Evolutionary conservation across 441 rosid genomes (phyloP).

Genomic region (Melastoma candidum): DNA sequence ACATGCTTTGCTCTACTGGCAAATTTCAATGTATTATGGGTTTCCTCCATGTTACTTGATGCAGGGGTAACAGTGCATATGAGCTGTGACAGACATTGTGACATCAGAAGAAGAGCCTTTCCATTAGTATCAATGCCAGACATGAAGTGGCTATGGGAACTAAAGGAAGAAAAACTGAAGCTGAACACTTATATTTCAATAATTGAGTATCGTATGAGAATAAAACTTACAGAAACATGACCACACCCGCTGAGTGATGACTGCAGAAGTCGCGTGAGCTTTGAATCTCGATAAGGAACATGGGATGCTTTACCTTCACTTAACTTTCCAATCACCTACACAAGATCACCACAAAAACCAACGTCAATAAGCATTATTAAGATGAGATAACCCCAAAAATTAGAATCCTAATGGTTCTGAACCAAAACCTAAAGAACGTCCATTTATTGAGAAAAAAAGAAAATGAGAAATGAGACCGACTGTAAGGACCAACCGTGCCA

Average conservation of each 20-base stretch:
- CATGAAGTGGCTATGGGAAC: background rate
- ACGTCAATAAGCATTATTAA: constrained; percentile 1
- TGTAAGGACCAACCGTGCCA: constrained; percentile 45
- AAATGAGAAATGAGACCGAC: too few relatives aligned
- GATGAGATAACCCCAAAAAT: too few relatives aligned
- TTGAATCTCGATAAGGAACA: constrained; percentile 66
- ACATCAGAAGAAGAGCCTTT: constrained; percentile 11
- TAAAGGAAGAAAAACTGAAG: too few relatives aligned
- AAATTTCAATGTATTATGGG: constrained; percentile 92
- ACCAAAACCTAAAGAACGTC: too few relatives aligned
- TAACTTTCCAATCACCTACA: constrained; percentile 55
- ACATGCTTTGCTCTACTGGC: constrained; percentile 83
- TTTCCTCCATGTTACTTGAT: constrained; percentile 82
- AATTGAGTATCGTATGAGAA: too few relatives aligned
- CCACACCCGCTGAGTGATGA: constrained; percentile 70
- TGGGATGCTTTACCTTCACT: constrained; percentile 57
- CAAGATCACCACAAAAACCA: background rate
- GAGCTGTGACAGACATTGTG: constrained; percentile 38
- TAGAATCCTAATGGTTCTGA: too few relatives aligned
- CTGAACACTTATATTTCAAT: too few relatives aligned
- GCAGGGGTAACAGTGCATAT: constrained; percentile 95
- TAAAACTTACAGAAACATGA: constrained; percentile 42
- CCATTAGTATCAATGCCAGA: background rate
- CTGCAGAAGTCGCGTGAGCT: constrained; percentile 59
- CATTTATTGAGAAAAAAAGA: too few relatives aligned